phyloP scores from a whole-genome alignment of 2,329 filamentous ascomycete species.

The Ascochyta lentis region DNA sequence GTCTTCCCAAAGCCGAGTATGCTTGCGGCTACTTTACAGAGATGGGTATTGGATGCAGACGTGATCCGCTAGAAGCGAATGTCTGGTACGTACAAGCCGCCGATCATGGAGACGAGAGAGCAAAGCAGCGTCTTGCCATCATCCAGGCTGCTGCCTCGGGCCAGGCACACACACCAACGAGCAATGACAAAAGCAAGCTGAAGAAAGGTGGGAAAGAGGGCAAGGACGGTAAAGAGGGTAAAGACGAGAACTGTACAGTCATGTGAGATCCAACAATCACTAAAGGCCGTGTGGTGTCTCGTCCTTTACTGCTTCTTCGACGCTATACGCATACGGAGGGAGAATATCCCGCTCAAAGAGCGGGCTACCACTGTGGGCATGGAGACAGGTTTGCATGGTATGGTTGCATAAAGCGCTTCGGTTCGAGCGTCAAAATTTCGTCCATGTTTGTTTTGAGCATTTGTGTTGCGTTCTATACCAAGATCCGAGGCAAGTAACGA shows the following conservation, averaged over 20 bases:
- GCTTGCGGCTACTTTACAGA: constrained; percentile 97
- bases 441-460: constrained; percentile 12
- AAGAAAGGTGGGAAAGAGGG: constrained; percentile 36
- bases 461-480: constrained; percentile 23
- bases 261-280: constrained; percentile 33
- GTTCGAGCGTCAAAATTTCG: constrained; percentile 22
- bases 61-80: constrained; percentile 95
- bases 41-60: constrained; percentile 94
- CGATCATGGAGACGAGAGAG: constrained; percentile 87
- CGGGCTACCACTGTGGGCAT: constrained; percentile 19
- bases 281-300: not conserved
- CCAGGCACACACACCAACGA: constrained; percentile 36
- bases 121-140: constrained; percentile 82
- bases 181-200: constrained; percentile 37
- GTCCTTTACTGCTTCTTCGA: not conserved
- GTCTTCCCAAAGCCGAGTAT: constrained; percentile 78
- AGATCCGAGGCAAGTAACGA: constrained; percentile 7
- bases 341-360: not conserved
- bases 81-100: constrained; percentile 98
- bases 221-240: constrained; percentile 26
- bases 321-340: not conserved
- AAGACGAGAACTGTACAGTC: constrained; percentile 49
- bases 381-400: constrained; percentile 21
- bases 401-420: constrained; percentile 30
- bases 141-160: constrained; percentile 82